Evolutionary conservation across 2,329 filamentous ascomycete genomes (phyloP).

Genomic region (Aspergillus sp.): DNA sequence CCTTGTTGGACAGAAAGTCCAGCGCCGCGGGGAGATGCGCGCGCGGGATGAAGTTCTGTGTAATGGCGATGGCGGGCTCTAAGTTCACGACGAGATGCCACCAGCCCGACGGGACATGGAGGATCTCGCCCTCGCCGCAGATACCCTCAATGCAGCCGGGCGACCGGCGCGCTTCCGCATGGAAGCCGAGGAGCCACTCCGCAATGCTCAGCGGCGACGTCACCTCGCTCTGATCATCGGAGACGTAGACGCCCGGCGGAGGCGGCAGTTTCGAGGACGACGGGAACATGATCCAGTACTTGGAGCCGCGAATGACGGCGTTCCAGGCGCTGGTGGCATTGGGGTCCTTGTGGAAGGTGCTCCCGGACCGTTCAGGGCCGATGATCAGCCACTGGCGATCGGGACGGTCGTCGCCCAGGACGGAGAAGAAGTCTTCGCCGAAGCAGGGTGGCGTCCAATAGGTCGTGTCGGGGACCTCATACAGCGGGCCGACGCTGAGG

Average conservation of each 20-base stretch:
- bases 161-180: constrained; percentile 72
- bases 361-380: constrained; percentile 80
- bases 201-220: constrained; percentile 91
- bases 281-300: constrained; percentile 99
- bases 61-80: constrained; percentile 79
- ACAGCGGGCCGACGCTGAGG: constrained; percentile 55
- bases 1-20: constrained; percentile 75
- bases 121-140: constrained; percentile 76
- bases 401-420: constrained; percentile 73
- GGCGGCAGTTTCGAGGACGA: constrained; percentile 59
- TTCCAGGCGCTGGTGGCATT: constrained; percentile 82
- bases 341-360: constrained; percentile 87
- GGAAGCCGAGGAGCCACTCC: constrained; percentile 93
- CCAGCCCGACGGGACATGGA: constrained; percentile 93
- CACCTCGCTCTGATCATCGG: constrained; percentile 84
- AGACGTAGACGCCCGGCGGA: constrained; percentile 88
- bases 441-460: constrained; percentile 86
- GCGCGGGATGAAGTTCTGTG: constrained; percentile 88
- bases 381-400: constrained; percentile 92
- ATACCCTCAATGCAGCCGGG: constrained; percentile 82
- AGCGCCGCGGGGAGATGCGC: constrained; percentile 73
- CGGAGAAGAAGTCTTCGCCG: constrained; percentile 78
- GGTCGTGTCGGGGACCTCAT: constrained; percentile 46
- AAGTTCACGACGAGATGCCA: constrained; percentile 95
- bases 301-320: constrained; percentile 80